Percentiles rank a stretch among this genome's conserved stretches.
These are phyloP conservation scores for Bacidia gigantensis DNA, from an alignment of 495 filamentous ascomycete genomes.

Conservation along the genomic window DNA sequence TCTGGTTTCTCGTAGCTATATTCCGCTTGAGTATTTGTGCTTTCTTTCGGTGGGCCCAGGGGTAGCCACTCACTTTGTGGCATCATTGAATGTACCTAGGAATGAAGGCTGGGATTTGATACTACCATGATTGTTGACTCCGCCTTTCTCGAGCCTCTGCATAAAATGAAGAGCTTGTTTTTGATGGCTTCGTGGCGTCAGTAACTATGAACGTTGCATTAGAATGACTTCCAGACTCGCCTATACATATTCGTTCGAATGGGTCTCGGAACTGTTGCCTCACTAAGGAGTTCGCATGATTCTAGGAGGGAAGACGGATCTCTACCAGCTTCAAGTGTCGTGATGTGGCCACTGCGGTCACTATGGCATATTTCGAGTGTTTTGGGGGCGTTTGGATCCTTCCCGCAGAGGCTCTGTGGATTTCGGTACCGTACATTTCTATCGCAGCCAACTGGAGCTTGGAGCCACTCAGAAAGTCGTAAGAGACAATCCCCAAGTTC, in stretches of 20 bases:
- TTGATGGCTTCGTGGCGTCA: conserved; percentile 24
- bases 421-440: conserved; percentile 28
- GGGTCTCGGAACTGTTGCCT: conserved; percentile 15
- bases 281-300: conserved; percentile 12
- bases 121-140: no score
- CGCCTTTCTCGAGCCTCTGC: conserved; percentile 24
- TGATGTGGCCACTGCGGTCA: not conserved
- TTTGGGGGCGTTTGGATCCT: conserved; percentile 13
- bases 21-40: no score
- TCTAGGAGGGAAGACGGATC: conserved; percentile 16
- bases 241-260: conserved; percentile 21
- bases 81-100: no score
- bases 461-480: conserved; percentile 24
- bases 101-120: no score
- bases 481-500: conserved; percentile 24
- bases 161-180: conserved; percentile 31
- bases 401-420: conserved; percentile 27
- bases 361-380: conserved; percentile 11
- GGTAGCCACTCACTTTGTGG: no score
- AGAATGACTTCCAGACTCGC: conserved; percentile 9
- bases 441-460: conserved; percentile 24
- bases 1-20: conserved; percentile 5
- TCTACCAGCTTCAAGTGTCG: not conserved
- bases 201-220: not conserved
- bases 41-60: no score